Evolutionary conservation across 768 basidiomycete species (phyloP).

Genomic region (Boletus sp.): DNA sequence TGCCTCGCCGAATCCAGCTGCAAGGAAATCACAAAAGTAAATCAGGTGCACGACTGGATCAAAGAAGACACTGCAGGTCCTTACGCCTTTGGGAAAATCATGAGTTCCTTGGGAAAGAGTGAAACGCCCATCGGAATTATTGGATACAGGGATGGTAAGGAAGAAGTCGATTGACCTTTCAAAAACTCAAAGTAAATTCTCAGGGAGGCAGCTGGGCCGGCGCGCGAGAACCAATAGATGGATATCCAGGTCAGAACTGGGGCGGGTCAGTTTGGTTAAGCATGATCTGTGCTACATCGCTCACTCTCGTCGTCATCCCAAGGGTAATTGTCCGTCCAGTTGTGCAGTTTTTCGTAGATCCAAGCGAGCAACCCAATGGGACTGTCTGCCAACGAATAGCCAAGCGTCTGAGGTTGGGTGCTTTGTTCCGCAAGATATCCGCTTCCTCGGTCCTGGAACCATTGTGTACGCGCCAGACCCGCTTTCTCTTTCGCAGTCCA

Average conservation of each 20-base stretch:
- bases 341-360: slow-evolving; percentile 52
- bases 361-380: slow-evolving; percentile 53
- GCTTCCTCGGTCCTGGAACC: slow-evolving; percentile 19
- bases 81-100: slow-evolving; percentile 37
- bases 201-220: slow-evolving; percentile 55
- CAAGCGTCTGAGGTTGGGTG: slow-evolving; percentile 52
- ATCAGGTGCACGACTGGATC: not conserved
- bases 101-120: slow-evolving; percentile 50
- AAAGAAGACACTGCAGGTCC: slow-evolving; percentile 5
- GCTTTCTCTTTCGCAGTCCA: slow-evolving; percentile 29
- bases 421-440: slow-evolving; percentile 36
- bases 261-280: not conserved
- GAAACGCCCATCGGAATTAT: slow-evolving; percentile 49
- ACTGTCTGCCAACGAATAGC: slow-evolving; percentile 55
- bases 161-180: not conserved
- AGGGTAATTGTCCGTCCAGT: slow-evolving; percentile 50
- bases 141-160: not conserved
- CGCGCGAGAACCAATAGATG: slow-evolving; percentile 57
- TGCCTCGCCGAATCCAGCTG: slow-evolving; percentile 42
- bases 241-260: slow-evolving; percentile 61
- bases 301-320: slow-evolving; percentile 60
- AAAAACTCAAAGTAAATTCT: slow-evolving; percentile 57
- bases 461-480: slow-evolving; percentile 17
- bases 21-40: not conserved
- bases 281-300: not conserved